Base-by-base conservation (phyloP, 495 filamentous ascomycete genomes). In the Aspergillus funiculosus region DNA sequence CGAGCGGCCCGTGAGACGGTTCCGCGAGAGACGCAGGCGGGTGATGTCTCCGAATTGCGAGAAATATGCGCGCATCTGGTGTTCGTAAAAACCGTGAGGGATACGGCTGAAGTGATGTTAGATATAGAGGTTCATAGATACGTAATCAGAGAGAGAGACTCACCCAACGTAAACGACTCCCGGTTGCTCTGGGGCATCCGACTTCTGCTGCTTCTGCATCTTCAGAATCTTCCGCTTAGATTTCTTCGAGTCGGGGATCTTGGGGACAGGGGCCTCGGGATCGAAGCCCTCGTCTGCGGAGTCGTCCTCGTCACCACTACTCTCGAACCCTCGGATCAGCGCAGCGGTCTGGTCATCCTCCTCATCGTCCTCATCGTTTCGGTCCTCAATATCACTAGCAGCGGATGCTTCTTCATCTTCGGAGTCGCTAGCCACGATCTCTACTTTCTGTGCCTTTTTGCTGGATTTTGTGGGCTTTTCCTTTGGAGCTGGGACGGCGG, bases 21-120 rank as follows among this genome's bases (percentile, higher is more conserved):
- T 96, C 47, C 94, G 86, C 3, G 89, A 92, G 26, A 98, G 79
- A 51, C 91, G 82, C 22, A 98, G 77, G 39, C 78, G 79, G 38
- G 72, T 79, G 54, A 98, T 87, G 2, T 78, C 71, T 60, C 92
- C 94, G 59, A 98, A 98, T 65, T 97, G 92, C n/a, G 80, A 76
- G 60, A 97, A 96, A 73, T 97, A 98, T 34, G 78, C 74, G 39
- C 80, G 80, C 85, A 98, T 95, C 67, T 97, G 84, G 59, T 87
- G 79, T 68, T 97, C 94, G 74, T 89, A 96, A 77, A 98, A 97
- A 66, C 94, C 92, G 62, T 79, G 91, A 15, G 91, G 91, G 38
- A 95, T 85, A 39, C 86, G 85, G 27, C 86, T 71, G 40, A 14
- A 27, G 13, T 18, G 17, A 22, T 2, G 19, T 48, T 44, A 52